Base-by-base conservation (phyloP, 768 basidiomycete genomes). In the Boletus insuetus region DNA sequence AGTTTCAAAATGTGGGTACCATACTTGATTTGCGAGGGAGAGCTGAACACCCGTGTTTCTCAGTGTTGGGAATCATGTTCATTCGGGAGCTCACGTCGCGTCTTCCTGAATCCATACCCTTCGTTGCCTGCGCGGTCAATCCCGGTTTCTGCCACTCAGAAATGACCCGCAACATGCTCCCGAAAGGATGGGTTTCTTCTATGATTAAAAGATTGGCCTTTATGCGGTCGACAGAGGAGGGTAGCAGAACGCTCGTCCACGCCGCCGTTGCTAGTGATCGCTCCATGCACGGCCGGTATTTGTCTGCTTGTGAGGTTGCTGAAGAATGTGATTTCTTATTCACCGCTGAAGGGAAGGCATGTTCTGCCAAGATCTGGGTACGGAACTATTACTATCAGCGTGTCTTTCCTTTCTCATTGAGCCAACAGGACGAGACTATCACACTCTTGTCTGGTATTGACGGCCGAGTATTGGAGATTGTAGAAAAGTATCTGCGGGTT, bases 131-230 rank as follows among this genome's bases (percentile, higher is more conserved):
- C 38, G 40, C 60, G 34, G 62, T 69, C 32, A 58, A 70, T 49
- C 75, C 75, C 0, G 75, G 76, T 3, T 69, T 64, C 51, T 77
- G 70, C 24, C 20, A 56, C n/a, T 72, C 75, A 8, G 47, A 53
- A 6, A 59, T 77, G 13, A 49, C 31, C 34, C 68, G 72, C 49
- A 55, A 9, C 37, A 42, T 3, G 29, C 0, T 35, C 1, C 13
- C 26, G 9, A 29, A 22, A 10, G 41, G 44, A 20, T 54, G 58
- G 51, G 0, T 58, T 2, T n/a, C 53, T 14, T 35, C 31, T 4
- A 1, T 49, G 9, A 40, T 66, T 7, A 58, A 54, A 19, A 38
- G 5, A 6, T 12, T 67, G 29, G 24, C 70, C 6, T 45, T 55
- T 16, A 67, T 64, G 1, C 64, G 72, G 12, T 63, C 75, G 6